phyloP scores from a whole-genome alignment of 2,329 filamentous ascomycete genomes.

The Nemania sp. region DNA sequence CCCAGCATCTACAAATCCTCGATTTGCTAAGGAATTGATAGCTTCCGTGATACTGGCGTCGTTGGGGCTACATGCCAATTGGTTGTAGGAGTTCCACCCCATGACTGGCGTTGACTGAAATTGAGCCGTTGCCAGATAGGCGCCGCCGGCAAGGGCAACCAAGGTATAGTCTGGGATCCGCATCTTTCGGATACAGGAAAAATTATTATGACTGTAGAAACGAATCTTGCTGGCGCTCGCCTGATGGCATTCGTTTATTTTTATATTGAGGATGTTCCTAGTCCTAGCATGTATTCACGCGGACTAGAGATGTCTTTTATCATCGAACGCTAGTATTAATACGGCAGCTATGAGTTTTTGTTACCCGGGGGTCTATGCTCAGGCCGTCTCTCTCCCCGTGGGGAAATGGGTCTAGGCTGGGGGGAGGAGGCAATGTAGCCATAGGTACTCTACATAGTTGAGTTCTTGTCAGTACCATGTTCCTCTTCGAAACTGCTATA shows the following conservation, averaged over 20 bases:
- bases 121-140: background rate
- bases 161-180: conserved; percentile 14
- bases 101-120: conserved; percentile 35
- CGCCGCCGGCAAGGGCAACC: conserved; percentile 8
- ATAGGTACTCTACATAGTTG: too few relatives aligned
- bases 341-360: background rate
- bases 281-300: background rate
- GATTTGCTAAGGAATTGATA: conserved; percentile 22
- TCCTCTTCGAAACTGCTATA: conserved; percentile 7
- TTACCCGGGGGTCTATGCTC: background rate
- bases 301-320: background rate
- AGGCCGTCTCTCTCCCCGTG: background rate
- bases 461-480: background rate
- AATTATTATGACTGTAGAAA: background rate
- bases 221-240: background rate
- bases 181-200: conserved; percentile 1
- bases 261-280: background rate
- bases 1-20: conserved; percentile 30
- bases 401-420: background rate
- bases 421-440: too few relatives aligned
- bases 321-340: background rate
- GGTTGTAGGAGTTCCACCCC: conserved; percentile 36
- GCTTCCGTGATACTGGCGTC: conserved; percentile 15
- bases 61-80: conserved; percentile 29
- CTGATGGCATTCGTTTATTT: background rate